These are phyloP conservation scores for Rasamsonia emersonii DNA, from an alignment of 2,329 filamentous ascomycete genomes.

Conservation along the genomic window DNA sequence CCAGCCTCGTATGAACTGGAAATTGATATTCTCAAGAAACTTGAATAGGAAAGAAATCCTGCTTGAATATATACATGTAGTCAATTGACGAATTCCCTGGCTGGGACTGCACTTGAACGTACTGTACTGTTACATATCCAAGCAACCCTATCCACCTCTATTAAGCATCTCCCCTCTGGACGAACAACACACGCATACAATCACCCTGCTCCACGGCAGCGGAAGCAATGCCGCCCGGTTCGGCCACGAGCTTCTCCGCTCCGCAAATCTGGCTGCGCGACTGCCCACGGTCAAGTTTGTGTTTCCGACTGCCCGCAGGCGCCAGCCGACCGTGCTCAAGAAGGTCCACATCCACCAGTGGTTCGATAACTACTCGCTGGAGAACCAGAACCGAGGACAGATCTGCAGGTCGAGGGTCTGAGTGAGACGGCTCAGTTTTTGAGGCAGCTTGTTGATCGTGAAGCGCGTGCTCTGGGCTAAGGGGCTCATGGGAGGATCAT, in stretches of 20 bases:
- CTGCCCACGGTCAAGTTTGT: slow-evolving; percentile 36
- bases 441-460: slow-evolving; percentile 24
- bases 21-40: no score
- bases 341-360: slow-evolving; percentile 41
- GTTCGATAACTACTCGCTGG: slow-evolving; percentile 41
- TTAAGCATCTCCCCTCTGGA: slow-evolving; percentile 12
- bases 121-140: no score
- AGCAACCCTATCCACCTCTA: slow-evolving; percentile 11
- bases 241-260: slow-evolving; percentile 23
- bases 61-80: no score
- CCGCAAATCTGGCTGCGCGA: slow-evolving; percentile 10
- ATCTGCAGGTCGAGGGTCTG: slow-evolving; percentile 40
- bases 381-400: slow-evolving; percentile 31
- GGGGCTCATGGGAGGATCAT: slow-evolving; percentile 33
- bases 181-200: slow-evolving; percentile 24
- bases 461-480: slow-evolving; percentile 20
- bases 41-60: no score
- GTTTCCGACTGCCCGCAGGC: slow-evolving; percentile 42
- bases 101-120: no score
- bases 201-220: slow-evolving; percentile 37
- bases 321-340: slow-evolving; percentile 37
- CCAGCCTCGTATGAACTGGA: no score
- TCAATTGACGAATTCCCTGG: no score
- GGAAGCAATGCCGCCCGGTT: slow-evolving; percentile 28
- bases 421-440: slow-evolving; percentile 33